phyloP scores from a whole-genome alignment of 495 filamentous ascomycete species.

The Penicillium psychrofluorescens region DNA sequence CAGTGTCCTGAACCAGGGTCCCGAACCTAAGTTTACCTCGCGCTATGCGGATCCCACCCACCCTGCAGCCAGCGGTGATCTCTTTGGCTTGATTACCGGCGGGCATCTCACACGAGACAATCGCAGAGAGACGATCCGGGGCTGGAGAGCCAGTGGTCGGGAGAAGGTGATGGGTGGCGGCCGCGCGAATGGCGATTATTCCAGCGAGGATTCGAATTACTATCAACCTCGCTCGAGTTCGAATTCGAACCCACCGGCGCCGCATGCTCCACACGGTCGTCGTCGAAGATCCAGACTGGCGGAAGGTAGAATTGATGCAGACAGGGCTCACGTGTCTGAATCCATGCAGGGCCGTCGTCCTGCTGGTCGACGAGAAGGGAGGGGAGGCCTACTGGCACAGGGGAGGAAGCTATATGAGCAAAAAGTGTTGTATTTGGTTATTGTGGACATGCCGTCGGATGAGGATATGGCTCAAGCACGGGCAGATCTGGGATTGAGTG shows the following conservation, averaged over 20 bases:
- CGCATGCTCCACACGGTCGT: constrained; percentile 5
- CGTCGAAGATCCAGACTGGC: too few relatives aligned
- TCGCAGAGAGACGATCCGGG: too few relatives aligned
- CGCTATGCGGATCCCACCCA: constrained; percentile 50
- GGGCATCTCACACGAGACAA: constrained; percentile 16
- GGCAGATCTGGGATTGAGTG: neutral
- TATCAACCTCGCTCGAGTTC: neutral
- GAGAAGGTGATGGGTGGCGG: too few relatives aligned
- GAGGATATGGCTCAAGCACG: constrained; percentile 30
- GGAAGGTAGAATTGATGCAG: neutral
- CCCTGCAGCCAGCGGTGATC: constrained; percentile 31
- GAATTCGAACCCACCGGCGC: constrained; percentile 3
- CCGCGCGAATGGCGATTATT: too few relatives aligned
- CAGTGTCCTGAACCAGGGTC: constrained; percentile 15
- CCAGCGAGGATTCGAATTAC: too few relatives aligned
- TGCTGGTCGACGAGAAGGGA: too few relatives aligned
- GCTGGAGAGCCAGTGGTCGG: too few relatives aligned
- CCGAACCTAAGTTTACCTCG: constrained; percentile 33
- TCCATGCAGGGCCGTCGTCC: too few relatives aligned
- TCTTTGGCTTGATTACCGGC: constrained; percentile 33
- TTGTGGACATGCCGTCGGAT: constrained; percentile 44
- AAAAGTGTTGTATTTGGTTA: constrained; percentile 44
- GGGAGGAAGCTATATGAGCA: constrained; percentile 3
- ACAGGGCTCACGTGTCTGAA: neutral
- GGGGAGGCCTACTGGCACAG: constrained; percentile 1